Evolutionary conservation across 495 filamentous ascomycete species (phyloP).

Genomic region (Lophiostoma macrostomum): DNA sequence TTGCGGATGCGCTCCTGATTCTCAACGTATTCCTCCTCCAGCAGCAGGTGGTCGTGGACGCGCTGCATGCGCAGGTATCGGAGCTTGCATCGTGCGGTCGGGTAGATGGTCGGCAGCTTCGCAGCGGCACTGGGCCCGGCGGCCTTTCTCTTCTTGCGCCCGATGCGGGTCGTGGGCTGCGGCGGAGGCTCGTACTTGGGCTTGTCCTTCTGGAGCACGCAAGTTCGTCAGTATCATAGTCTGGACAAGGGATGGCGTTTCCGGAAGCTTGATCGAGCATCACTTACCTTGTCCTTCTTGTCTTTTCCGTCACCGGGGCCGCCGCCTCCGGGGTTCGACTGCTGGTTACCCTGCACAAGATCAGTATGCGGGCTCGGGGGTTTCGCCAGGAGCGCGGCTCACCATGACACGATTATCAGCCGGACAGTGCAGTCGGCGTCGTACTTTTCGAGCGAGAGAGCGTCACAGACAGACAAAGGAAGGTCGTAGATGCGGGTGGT

Average conservation of each 20-base stretch:
- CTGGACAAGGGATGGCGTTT: slow-evolving; percentile 11
- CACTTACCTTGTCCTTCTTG: slow-evolving; percentile 87
- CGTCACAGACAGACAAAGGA: no score
- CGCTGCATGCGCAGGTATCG: slow-evolving; percentile 96
- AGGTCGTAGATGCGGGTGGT: not conserved
- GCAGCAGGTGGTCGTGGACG: slow-evolving; percentile 92
- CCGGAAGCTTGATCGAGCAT: not conserved
- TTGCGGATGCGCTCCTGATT: slow-evolving; percentile 95
- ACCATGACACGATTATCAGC: slow-evolving; percentile 33
- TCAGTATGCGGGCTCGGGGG: slow-evolving; percentile 23
- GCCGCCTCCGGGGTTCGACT: slow-evolving; percentile 76
- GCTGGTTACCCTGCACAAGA: slow-evolving; percentile 67
- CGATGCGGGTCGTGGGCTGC: slow-evolving; percentile 92
- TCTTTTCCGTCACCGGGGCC: slow-evolving; percentile 70
- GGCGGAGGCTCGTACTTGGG: slow-evolving; percentile 99
- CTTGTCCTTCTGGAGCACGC: slow-evolving; percentile 82
- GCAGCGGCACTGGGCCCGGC: slow-evolving; percentile 89
- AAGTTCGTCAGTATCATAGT: slow-evolving; percentile 14
- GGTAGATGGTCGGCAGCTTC: slow-evolving; percentile 90
- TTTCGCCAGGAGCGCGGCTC: slow-evolving; percentile 13
- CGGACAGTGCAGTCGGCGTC: no score
- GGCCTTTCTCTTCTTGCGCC: slow-evolving; percentile 94
- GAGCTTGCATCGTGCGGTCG: slow-evolving; percentile 95
- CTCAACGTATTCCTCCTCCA: slow-evolving; percentile 98
- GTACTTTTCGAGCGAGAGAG: no score